Evolutionary conservation across 257 asterid species (phyloP).

Genomic region (Forsythia suspensa): DNA sequence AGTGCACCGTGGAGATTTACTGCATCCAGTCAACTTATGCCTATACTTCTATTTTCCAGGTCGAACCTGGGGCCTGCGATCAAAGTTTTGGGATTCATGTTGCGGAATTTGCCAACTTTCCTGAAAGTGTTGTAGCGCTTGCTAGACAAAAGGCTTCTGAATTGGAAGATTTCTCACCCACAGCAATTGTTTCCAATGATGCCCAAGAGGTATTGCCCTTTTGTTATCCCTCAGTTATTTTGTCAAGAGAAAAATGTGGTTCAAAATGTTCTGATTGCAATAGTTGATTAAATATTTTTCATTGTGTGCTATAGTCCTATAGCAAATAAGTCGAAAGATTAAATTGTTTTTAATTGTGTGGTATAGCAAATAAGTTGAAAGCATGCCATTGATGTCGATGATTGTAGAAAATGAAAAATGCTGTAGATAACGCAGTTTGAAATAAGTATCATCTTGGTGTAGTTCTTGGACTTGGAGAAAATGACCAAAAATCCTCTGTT

Average conservation of each 20-base stretch:
- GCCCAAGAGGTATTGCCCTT: slow-evolving; percentile 48
- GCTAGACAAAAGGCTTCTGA: slow-evolving; percentile 96
- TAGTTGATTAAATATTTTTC: not conserved
- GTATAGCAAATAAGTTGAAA: not conserved
- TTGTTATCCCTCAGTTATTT: slow-evolving; percentile 12
- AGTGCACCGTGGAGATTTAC: not conserved
- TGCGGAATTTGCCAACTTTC: slow-evolving; percentile 97
- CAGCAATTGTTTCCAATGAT: slow-evolving; percentile 34
- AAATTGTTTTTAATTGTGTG: not conserved
- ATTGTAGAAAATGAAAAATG: not conserved
- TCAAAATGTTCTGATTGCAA: not conserved
- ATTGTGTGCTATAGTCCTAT: not conserved
- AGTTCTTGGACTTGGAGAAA: not conserved
- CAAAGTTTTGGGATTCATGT: slow-evolving; percentile 99
- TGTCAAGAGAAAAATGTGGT: slow-evolving; percentile 12
- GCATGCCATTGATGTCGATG: not conserved
- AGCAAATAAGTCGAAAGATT: not conserved
- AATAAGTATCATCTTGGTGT: not conserved
- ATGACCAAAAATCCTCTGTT: no score
- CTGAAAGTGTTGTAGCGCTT: slow-evolving; percentile 84
- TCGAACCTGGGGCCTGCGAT: slow-evolving; percentile 95
- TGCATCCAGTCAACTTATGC: not conserved
- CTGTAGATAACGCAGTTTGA: not conserved
- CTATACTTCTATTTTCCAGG: slow-evolving; percentile 46
- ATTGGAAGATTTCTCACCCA: slow-evolving; percentile 88